phyloP scores from a whole-genome alignment of 2,329 filamentous ascomycete species.

The Coniochaeta pulveracea region DNA sequence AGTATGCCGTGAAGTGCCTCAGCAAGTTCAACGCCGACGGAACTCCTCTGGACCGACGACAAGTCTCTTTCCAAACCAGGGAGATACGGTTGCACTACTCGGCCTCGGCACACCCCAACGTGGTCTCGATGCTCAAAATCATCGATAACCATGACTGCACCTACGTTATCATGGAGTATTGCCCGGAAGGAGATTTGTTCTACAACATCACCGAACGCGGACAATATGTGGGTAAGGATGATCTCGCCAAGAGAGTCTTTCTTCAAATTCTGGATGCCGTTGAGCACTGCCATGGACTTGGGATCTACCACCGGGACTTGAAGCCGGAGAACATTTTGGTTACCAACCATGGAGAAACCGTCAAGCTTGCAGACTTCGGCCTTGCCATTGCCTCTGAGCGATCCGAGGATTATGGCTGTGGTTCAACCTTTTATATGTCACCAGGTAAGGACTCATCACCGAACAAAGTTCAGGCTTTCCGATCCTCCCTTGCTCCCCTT shows the following conservation, averaged over 20 bases:
- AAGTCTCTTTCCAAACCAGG: constrained; percentile 80
- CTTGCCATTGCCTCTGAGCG: constrained; percentile 74
- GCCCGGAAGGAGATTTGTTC: constrained; percentile 92
- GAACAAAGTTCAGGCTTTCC: constrained; percentile 8
- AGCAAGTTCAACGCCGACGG: constrained; percentile 75
- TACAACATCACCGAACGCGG: constrained; percentile 93
- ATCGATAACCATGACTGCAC: constrained; percentile 87
- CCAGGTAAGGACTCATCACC: constrained; percentile 76
- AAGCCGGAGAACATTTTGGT: constrained; percentile 98
- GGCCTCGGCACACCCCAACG: constrained; percentile 82
- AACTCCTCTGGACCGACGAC: constrained; percentile 65
- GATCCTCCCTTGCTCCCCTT: constrained; percentile 7
- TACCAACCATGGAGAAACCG: constrained; percentile 73
- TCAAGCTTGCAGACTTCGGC: constrained; percentile 96
- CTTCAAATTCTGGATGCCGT: constrained; percentile 95
- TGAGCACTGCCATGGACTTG: constrained; percentile 82
- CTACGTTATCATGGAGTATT: constrained; percentile 94
- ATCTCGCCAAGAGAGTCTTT: constrained; percentile 76
- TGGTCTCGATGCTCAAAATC: constrained; percentile 89
- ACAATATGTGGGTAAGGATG: constrained; percentile 87
- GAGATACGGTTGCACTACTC: constrained; percentile 88
- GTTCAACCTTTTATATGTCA: constrained; percentile 99
- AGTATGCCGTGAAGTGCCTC: constrained; percentile 93
- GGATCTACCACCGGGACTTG: constrained; percentile 93
- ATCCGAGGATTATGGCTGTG: constrained; percentile 93